Percentiles rank a stretch among this genome's conserved stretches.
Conservation (phyloP, 2,329 filamentous ascomycete species). For the Cytospora leucostoma region DNA sequence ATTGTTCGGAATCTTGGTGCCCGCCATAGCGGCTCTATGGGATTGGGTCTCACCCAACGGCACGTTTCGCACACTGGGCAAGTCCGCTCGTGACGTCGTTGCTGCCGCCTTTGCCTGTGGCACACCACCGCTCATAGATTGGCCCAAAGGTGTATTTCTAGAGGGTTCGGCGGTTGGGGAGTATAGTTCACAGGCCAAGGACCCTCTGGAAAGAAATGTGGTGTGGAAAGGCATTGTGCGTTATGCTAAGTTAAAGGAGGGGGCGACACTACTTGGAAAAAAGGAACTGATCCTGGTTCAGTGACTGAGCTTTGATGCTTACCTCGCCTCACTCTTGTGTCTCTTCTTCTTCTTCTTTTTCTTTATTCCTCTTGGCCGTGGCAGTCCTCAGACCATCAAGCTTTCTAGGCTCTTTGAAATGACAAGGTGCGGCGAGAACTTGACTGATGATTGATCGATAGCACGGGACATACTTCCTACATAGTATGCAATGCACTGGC, state of each 20-base stretch:
- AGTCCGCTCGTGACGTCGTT: conserved; percentile 4
- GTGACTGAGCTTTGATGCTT: too few relatives aligned
- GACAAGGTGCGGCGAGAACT: too few relatives aligned
- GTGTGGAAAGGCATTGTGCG: conserved; percentile 6
- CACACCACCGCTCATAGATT: conserved; percentile 6
- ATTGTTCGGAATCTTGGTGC: neutral
- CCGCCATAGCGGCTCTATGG: neutral
- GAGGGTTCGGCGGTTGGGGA: neutral
- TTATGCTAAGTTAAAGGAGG: neutral
- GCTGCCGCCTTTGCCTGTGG: conserved; percentile 10
- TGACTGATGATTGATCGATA: too few relatives aligned
- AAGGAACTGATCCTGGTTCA: neutral
- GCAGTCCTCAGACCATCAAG: too few relatives aligned
- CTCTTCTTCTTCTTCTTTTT: too few relatives aligned
- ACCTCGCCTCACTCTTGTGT: too few relatives aligned
- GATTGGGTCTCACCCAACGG: conserved; percentile 4
- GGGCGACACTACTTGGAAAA: neutral
- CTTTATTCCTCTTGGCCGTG: too few relatives aligned
- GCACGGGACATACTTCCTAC: too few relatives aligned
- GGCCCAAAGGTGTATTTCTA: neutral
- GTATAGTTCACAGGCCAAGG: neutral
- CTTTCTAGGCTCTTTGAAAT: too few relatives aligned
- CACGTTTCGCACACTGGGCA: neutral
- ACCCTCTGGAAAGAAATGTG: neutral
- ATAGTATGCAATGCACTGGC: too few relatives aligned